Percentiles rank a stretch among this genome's conserved stretches.
These are phyloP conservation scores for Domatiomyces globalis DNA, from an alignment of 2,329 filamentous ascomycete species.

Conservation along the genomic window DNA sequence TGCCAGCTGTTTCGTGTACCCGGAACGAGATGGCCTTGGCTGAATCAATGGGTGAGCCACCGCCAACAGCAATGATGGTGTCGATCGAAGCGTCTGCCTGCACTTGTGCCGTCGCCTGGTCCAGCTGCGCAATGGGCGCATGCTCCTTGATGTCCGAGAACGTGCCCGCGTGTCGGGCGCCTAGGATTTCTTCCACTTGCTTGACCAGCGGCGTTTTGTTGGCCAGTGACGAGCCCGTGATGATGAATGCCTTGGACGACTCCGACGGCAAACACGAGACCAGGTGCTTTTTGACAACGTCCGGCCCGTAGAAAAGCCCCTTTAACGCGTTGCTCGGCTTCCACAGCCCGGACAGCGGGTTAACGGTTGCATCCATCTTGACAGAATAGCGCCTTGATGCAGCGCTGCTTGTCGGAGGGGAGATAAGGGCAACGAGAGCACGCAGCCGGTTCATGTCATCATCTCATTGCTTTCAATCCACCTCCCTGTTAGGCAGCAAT, in stretches of 20 bases:
- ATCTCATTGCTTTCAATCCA: background rate
- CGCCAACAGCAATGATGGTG: conserved; percentile 42
- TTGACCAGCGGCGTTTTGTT: conserved; percentile 40
- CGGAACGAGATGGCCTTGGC: conserved; percentile 36
- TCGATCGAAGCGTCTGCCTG: conserved; percentile 34
- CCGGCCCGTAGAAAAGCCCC: conserved; percentile 36
- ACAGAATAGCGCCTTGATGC: background rate
- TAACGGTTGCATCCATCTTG: conserved; percentile 18
- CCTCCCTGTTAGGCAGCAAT: background rate
- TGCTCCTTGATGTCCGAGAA: conserved; percentile 43
- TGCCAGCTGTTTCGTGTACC: conserved; percentile 26
- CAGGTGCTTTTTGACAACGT: conserved; percentile 35
- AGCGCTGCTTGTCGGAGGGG: too few relatives aligned
- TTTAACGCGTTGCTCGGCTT: conserved; percentile 35
- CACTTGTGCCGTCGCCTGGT: conserved; percentile 37
- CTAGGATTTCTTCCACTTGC: conserved; percentile 36
- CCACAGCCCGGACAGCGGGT: conserved; percentile 37
- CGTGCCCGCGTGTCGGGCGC: conserved; percentile 36
- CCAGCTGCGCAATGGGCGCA: conserved; percentile 40
- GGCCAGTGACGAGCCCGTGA: conserved; percentile 41
- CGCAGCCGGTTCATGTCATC: background rate
- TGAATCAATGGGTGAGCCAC: conserved; percentile 41
- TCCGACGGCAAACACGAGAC: conserved; percentile 28
- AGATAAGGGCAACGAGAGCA: background rate
- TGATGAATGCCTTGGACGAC: conserved; percentile 42